These are phyloP conservation scores for Gigaspora rosea DNA, from an alignment of 192 early-diverging fungal genomes.

Conservation along the genomic window DNA sequence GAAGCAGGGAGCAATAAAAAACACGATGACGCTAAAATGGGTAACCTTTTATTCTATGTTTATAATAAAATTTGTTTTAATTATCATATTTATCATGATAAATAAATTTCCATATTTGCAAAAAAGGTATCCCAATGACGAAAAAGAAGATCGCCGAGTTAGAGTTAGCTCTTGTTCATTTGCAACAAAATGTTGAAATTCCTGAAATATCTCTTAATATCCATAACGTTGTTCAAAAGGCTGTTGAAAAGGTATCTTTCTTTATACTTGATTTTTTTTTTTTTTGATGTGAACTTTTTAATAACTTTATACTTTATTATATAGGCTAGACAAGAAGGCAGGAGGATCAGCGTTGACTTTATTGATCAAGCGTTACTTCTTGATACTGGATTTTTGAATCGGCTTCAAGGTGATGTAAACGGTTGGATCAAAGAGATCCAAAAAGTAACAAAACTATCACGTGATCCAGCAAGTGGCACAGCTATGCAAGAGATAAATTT, in stretches of 20 bases:
- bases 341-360: slow-evolving; percentile 73
- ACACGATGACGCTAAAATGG: slow-evolving; percentile 75
- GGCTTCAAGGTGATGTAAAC: slow-evolving; percentile 94
- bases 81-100: background rate
- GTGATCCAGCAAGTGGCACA: slow-evolving; percentile 89
- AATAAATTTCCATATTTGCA: background rate
- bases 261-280: background rate
- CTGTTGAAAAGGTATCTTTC: slow-evolving; percentile 54
- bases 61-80: background rate
- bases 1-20: slow-evolving; percentile 50
- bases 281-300: background rate
- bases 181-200: slow-evolving; percentile 99
- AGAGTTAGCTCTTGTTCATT: slow-evolving; percentile 88
- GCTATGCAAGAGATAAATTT: slow-evolving; percentile 99
- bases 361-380: slow-evolving; percentile 68
- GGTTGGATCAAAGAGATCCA: slow-evolving; percentile 99
- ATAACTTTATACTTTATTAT: background rate
- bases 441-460: slow-evolving; percentile 84
- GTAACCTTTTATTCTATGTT: slow-evolving; percentile 36
- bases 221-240: slow-evolving; percentile 78
- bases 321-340: slow-evolving; percentile 63
- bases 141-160: slow-evolving; percentile 99
- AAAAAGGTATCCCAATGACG: slow-evolving; percentile 84
- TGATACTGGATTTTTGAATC: slow-evolving; percentile 90
- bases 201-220: slow-evolving; percentile 87